Evolutionary conservation across 495 filamentous ascomycete species (phyloP), one percentile per base, ranked within the genome.

Genomic region (Xylaria acuta): DNA sequence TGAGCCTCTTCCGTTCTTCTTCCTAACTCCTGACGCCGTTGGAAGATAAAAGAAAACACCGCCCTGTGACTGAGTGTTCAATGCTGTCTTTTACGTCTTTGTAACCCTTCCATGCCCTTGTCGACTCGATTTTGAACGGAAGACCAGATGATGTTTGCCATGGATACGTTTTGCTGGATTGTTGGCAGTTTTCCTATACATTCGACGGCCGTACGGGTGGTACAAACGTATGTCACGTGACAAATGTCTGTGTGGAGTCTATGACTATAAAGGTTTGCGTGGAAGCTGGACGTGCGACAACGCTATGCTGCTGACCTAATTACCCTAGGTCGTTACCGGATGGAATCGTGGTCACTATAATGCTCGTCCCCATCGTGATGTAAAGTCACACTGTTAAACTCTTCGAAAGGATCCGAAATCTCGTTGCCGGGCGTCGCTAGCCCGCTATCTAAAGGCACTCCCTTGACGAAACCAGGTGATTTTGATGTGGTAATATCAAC

Each of bases 361-460:
- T 84, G 74, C 32, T 90, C 89, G 69, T 98, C 95, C 14, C 94
- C 97, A 68, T 98, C 96, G 84, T 99, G 96, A 82, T 97, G 95
- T 70, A 99, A 88, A 72, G 96, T 99, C 41, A 99, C 96, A 76
- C 93, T 97, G 82, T 99, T 99, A 80, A 99, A 99, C 79, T 98
- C 97, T 81, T 97, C 94, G 78, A 99, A 99, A 16, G 96, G 96
- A 87, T 99, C 96, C n/a, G 89, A 87, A 69, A 90, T 81, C 78
- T 97, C 95, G 45, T 86, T 92, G 45, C 91, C 94, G 12, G 96
- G 94, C 38, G 95, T 98, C 4, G 91, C 91, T 40, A 96, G 82
- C 11, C 93, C 94, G 30, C 91, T 93, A 75, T 97, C 93, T 74
- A 97, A 83, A 12, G 93, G 93, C 38, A 97, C 93, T 5, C 94